Evolutionary conservation across 352 stramenopile genomes (phyloP).

Genomic region (Globisporangium emineosum): DNA sequence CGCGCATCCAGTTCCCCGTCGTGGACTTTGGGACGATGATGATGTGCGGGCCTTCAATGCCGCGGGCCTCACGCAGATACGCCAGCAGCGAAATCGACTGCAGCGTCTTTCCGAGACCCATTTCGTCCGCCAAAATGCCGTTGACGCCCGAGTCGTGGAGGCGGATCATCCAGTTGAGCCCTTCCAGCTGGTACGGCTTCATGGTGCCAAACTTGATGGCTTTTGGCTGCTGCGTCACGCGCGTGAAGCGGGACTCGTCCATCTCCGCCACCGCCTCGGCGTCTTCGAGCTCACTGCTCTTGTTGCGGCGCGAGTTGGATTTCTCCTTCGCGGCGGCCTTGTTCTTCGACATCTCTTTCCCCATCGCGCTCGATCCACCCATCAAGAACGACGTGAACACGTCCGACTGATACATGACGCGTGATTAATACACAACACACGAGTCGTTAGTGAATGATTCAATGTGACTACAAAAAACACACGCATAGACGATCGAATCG

Average conservation of each 20-base stretch:
- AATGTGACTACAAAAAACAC: not conserved
- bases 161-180: constrained; percentile 91
- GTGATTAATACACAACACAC: not conserved
- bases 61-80: constrained; percentile 92
- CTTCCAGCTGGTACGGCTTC: constrained; percentile 87
- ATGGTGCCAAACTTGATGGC: constrained; percentile 86
- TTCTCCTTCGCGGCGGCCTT: constrained; percentile 38
- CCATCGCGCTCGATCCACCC: constrained; percentile 71
- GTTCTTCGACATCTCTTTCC: constrained; percentile 70
- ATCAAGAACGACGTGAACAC: constrained; percentile 89
- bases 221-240: constrained; percentile 77
- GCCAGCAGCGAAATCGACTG: constrained; percentile 98
- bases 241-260: constrained; percentile 78
- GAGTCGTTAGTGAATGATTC: not conserved
- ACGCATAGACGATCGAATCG: not conserved
- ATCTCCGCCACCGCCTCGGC: constrained; percentile 70
- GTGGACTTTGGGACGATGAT: constrained; percentile 98
- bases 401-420: constrained; percentile 42
- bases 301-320: constrained; percentile 50
- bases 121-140: constrained; percentile 83
- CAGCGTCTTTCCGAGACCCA: constrained; percentile 94
- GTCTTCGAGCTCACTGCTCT: constrained; percentile 65
- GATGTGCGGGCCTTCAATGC: constrained; percentile 96
- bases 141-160: constrained; percentile 91
- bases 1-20: constrained; percentile 98